A percentile compares a stretch with the other conserved stretches of the same genome.
phyloP scores from a whole-genome alignment of 805 yeast species.

The Maudiozyma bulderi region DNA sequence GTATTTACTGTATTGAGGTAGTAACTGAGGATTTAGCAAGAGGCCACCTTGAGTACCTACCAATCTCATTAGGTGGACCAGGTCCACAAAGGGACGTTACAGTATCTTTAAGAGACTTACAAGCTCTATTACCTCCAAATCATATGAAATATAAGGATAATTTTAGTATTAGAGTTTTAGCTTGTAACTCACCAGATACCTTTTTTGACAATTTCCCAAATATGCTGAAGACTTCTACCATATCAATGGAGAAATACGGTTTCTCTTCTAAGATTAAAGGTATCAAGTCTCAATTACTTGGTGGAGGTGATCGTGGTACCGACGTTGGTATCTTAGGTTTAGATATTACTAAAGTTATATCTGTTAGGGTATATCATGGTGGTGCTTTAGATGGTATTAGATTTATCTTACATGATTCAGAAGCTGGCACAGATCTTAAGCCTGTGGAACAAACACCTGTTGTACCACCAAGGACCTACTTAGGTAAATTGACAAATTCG shows the following conservation, averaged over 20 bases:
- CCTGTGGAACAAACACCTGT: constrained; percentile 29
- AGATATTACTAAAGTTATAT: constrained; percentile 29
- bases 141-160: constrained; percentile 23
- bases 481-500: constrained; percentile 22
- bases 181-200: constrained; percentile 52
- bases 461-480: constrained; percentile 40
- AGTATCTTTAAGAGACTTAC: constrained; percentile 41
- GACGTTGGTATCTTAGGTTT: constrained; percentile 24
- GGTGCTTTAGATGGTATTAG: constrained; percentile 74
- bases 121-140: constrained; percentile 24
- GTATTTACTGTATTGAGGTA: constrained; percentile 70
- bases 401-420: constrained; percentile 31
- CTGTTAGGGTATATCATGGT: constrained; percentile 63
- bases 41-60: constrained; percentile 52
- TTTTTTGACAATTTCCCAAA: constrained; percentile 40
- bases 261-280: constrained; percentile 15
- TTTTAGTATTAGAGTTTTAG: constrained; percentile 41
- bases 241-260: constrained; percentile 24
- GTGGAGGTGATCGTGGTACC: constrained; percentile 19
- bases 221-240: constrained; percentile 9
- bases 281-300: constrained; percentile 23
- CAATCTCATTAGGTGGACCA: constrained; percentile 43
- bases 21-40: constrained; percentile 44
- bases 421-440: not conserved
- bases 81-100: constrained; percentile 49